A percentile compares a stretch with the other conserved stretches of the same genome.
phyloP scores from a whole-genome alignment of 1,284 basidiomycete genomes.

The Somion occarium region DNA sequence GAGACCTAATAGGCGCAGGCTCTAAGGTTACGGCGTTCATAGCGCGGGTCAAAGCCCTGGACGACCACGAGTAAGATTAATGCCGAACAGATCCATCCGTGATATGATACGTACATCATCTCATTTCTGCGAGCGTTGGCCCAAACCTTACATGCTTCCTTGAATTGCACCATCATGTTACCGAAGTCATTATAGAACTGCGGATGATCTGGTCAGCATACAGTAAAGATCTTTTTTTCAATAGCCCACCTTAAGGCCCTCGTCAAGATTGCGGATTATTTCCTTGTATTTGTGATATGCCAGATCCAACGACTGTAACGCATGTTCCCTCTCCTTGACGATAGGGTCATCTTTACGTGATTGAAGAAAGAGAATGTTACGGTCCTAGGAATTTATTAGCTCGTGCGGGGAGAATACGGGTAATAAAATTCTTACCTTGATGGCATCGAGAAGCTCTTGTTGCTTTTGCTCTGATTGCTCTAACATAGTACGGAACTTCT shows the following conservation, averaged over 20 bases:
- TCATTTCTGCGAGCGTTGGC: constrained; percentile 66
- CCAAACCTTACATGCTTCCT: constrained; percentile 74
- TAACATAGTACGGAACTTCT: constrained; percentile 66
- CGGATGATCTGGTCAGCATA: background rate
- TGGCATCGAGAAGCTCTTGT: constrained; percentile 56
- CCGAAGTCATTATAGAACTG: constrained; percentile 85
- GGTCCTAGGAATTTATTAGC: constrained; percentile 40
- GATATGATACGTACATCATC: constrained; percentile 31
- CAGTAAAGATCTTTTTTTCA: background rate
- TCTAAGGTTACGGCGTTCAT: constrained; percentile 20
- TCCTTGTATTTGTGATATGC: constrained; percentile 90
- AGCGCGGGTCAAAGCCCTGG: constrained; percentile 20
- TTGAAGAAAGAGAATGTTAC: constrained; percentile 74
- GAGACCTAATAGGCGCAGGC: background rate
- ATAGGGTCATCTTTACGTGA: constrained; percentile 77
- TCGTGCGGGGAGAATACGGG: background rate
- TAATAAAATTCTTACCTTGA: constrained; percentile 49
- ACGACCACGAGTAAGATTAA: background rate
- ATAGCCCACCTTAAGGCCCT: constrained; percentile 72
- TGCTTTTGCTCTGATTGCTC: constrained; percentile 59
- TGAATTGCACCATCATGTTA: constrained; percentile 67
- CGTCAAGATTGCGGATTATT: constrained; percentile 79
- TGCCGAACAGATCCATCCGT: background rate
- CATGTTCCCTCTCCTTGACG: constrained; percentile 80
- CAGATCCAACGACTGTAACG: constrained; percentile 82